Evolutionary conservation across 306 rosid species (phyloP), one percentile per base, ranked within the genome.

Genomic region (Elaeagnus macrophylla): DNA sequence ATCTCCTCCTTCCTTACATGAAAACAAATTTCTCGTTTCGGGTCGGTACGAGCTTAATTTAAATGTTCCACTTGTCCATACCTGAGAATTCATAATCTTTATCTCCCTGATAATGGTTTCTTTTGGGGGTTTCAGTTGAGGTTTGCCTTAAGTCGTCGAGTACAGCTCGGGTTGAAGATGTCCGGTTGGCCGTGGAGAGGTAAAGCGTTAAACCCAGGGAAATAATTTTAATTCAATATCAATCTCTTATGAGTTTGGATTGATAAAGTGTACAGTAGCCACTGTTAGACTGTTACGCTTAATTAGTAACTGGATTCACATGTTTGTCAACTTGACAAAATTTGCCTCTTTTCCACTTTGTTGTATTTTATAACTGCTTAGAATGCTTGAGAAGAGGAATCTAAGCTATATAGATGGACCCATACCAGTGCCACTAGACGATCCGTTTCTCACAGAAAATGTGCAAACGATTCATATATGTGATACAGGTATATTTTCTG

Each of bases 361-460:
- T n/a, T n/a, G n/a, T n/a, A n/a, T 16, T 66, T 18, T 37, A 47
- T 2, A n/a, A 46, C 19, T 77, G 51, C 66, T 53, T 59, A 91
- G 97, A 76, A 86, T 91, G 96, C 93, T 91, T 53, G 97, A 87
- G 64, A 84, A 86, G 63, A 82, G 97, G 81, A 83, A 83, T 75
- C 70, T 91, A 73, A 91, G 95, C 83, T 91, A 91, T 65, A 55
- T 20, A 62, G 93, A 77, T 51, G 97, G 97, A 63, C 87, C 83
- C 7, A 78, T 86, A 67, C 75, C 83, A 0, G 82, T 91, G 53
- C 96, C 95, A 12, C 48, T 51, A 39, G 96, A 84, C 13, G 93
- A 87, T 18, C 42, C 57, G 12, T 84, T 91, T 74, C 96, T 91
- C 12, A 9, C 58, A 7, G 93, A 87, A 60, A 80, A 91, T 65